Conservation (phyloP, 805 yeast species). For the Sungouiella blattae region DNA sequence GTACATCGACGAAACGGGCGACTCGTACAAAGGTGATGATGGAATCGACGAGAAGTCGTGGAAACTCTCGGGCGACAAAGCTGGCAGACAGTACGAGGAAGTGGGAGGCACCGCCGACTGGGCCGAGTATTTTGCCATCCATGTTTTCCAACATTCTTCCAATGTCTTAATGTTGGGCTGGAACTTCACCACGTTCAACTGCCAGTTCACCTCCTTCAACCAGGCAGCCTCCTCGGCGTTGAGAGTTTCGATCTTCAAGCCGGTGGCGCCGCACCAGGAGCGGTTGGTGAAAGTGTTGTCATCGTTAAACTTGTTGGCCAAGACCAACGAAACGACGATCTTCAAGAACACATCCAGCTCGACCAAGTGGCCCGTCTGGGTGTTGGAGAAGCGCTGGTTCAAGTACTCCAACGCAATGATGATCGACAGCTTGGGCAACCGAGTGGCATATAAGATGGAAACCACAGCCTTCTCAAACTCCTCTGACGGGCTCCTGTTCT, state of each 20-base stretch:
- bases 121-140: conserved; percentile 34
- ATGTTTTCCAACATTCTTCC: conserved; percentile 44
- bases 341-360: conserved; percentile 46
- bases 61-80: too few relatives aligned
- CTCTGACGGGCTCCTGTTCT: conserved; percentile 39
- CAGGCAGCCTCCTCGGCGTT: conserved; percentile 70
- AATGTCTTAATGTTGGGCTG: conserved; percentile 37
- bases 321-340: conserved; percentile 65
- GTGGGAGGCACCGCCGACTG: conserved; percentile 1
- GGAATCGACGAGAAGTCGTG: conserved; percentile 16
- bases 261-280: conserved; percentile 97
- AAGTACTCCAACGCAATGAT: conserved; percentile 76
- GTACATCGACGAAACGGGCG: conserved; percentile 16
- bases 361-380: conserved; percentile 17
- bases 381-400: conserved; percentile 50
- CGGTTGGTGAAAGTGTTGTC: conserved; percentile 94
- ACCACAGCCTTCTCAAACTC: conserved; percentile 58
- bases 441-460: conserved; percentile 78
- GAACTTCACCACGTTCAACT: conserved; percentile 41
- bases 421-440: conserved; percentile 80
- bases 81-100: conserved; percentile 8
- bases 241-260: conserved; percentile 57
- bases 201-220: conserved; percentile 61
- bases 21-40: conserved; percentile 18
- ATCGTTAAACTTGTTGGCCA: conserved; percentile 93